A percentile compares a stretch with the other conserved stretches of the same genome.
Conservation (phyloP, 352 stramenopile genomes). For the Plasmopara halstedii region DNA sequence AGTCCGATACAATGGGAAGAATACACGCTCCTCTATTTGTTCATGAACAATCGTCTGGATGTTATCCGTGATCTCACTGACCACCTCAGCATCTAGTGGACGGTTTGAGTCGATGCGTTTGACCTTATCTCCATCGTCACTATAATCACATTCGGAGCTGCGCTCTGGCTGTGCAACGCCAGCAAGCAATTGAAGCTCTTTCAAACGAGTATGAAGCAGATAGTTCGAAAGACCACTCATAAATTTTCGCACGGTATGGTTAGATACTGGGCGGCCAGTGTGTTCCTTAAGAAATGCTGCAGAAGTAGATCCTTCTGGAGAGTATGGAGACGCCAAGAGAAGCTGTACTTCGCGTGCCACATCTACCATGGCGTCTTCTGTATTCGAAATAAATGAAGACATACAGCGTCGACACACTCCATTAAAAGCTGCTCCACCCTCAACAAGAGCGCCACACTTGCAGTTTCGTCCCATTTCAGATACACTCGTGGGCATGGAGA, state of each 20-base stretch:
- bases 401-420: conserved; percentile 58
- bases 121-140: conserved; percentile 18
- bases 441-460: conserved; percentile 36
- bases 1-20: conserved; percentile 64
- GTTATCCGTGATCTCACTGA: conserved; percentile 49
- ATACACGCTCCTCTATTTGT: conserved; percentile 81
- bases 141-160: conserved; percentile 26
- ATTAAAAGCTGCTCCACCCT: conserved; percentile 25
- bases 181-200: conserved; percentile 56
- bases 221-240: conserved; percentile 76
- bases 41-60: conserved; percentile 70
- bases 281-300: conserved; percentile 69
- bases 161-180: conserved; percentile 28
- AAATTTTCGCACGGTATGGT: conserved; percentile 57
- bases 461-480: conserved; percentile 47
- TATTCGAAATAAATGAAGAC: conserved; percentile 76
- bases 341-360: conserved; percentile 75
- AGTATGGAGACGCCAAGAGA: conserved; percentile 78
- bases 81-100: conserved; percentile 17
- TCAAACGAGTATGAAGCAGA: conserved; percentile 74
- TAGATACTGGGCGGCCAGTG: conserved; percentile 31
- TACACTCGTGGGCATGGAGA: conserved; percentile 19
- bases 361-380: conserved; percentile 62
- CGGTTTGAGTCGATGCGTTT: conserved; percentile 1
- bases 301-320: conserved; percentile 69